These are phyloP conservation scores for Backusella morwellensis DNA, from an alignment of 192 early-diverging fungal genomes.

Conservation along the genomic window DNA sequence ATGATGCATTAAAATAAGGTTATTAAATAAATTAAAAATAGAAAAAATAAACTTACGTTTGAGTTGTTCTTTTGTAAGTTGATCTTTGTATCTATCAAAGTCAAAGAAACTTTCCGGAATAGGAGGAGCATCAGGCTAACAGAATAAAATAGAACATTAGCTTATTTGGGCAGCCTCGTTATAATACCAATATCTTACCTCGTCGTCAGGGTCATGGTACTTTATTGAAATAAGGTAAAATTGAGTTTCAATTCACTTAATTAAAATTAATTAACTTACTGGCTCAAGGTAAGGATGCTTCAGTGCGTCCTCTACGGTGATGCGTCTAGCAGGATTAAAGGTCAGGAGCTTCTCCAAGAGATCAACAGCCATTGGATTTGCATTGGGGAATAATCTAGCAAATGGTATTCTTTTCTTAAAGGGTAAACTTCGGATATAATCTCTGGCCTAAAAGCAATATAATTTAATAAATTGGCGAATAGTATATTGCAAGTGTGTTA, in stretches of 20 bases:
- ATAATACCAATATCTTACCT: slow-evolving; percentile 22
- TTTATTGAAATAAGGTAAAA: slow-evolving; percentile 7
- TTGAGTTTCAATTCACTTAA: background rate
- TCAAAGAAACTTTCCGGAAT: slow-evolving; percentile 80
- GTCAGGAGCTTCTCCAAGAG: slow-evolving; percentile 89
- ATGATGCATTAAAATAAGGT: too few relatives aligned
- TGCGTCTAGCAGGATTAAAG: slow-evolving; percentile 88
- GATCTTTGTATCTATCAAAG: slow-evolving; percentile 85
- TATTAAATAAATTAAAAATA: background rate
- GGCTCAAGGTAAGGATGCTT: slow-evolving; percentile 86
- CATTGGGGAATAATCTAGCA: slow-evolving; percentile 80
- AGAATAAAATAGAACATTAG: background rate
- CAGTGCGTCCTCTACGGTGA: slow-evolving; percentile 92
- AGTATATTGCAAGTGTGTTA: slow-evolving; percentile 19
- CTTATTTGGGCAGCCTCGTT: background rate
- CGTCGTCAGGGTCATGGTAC: slow-evolving; percentile 69
- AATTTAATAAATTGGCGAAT: background rate
- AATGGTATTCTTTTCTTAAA: slow-evolving; percentile 85
- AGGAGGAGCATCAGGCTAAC: slow-evolving; percentile 65
- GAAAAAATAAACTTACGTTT: slow-evolving; percentile 48
- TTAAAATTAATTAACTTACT: slow-evolving; percentile 19
- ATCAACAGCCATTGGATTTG: slow-evolving; percentile 85
- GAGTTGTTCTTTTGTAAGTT: slow-evolving; percentile 76
- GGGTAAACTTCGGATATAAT: slow-evolving; percentile 87
- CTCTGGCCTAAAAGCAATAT: slow-evolving; percentile 62